phyloP scores from a whole-genome alignment of 352 stramenopile species.

The Phytopythium litorale region DNA sequence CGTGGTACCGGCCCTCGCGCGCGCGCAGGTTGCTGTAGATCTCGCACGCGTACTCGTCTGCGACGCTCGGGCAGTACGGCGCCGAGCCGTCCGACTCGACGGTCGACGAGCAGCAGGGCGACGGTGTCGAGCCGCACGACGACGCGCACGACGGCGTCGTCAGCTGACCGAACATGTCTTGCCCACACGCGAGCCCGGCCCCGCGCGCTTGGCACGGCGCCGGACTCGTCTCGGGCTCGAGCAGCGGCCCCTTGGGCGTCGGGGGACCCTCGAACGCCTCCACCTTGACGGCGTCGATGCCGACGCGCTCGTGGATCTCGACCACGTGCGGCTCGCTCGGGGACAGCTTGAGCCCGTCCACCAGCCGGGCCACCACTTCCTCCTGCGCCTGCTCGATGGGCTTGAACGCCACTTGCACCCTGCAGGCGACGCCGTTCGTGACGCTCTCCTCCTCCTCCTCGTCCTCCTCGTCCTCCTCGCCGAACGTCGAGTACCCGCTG shows the following conservation, averaged over 20 bases:
- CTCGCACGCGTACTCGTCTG: slow-evolving; percentile 50
- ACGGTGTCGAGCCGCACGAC: not conserved
- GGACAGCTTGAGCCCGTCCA: not conserved
- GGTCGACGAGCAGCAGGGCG: not conserved
- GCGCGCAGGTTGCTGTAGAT: slow-evolving; percentile 50
- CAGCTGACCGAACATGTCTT: slow-evolving; percentile 22
- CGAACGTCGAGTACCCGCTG: slow-evolving; percentile 29
- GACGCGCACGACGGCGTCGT: slow-evolving; percentile 1
- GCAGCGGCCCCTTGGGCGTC: not conserved
- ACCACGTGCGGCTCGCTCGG: slow-evolving; percentile 6
- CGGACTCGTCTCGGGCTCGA: not conserved
- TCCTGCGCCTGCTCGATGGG: slow-evolving; percentile 14
- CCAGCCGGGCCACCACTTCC: slow-evolving; percentile 3
- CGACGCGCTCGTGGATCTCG: slow-evolving; percentile 10
- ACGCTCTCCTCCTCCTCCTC: not conserved
- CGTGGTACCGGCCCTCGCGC: slow-evolving; percentile 39
- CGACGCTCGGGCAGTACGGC: slow-evolving; percentile 30
- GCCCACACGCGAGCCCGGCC: slow-evolving; percentile 4
- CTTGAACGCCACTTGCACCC: not conserved
- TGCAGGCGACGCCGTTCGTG: not conserved
- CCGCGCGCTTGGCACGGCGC: slow-evolving; percentile 7
- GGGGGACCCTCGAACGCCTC: not conserved
- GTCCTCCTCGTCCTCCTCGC: slow-evolving; percentile 24
- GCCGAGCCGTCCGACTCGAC: slow-evolving; percentile 1
- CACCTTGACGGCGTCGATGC: slow-evolving; percentile 13